Conservation (phyloP, 2,329 filamentous ascomycete species). For the Diplodia intermedia region DNA sequence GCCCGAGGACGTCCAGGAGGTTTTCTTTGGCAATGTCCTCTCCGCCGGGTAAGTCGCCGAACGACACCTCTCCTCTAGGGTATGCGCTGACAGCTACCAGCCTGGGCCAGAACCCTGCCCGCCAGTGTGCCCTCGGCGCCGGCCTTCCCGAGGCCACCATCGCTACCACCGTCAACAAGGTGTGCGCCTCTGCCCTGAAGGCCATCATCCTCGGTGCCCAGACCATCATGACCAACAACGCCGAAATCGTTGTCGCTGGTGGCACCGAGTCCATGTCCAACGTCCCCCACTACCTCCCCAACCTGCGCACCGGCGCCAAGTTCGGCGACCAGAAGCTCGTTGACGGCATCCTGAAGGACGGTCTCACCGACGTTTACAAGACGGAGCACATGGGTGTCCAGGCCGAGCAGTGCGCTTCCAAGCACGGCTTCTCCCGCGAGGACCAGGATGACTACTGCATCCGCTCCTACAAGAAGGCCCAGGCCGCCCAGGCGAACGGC, state of each 20-base stretch:
- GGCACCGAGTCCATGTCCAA: slow-evolving; percentile 99
- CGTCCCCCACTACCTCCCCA: slow-evolving; percentile 91
- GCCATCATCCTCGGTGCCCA: slow-evolving; percentile 93
- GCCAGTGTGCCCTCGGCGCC: slow-evolving; percentile 89
- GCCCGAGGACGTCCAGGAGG: slow-evolving; percentile 88
- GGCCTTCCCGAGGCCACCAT: slow-evolving; percentile 81
- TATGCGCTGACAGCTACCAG: slow-evolving; percentile 55
- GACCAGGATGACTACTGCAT: slow-evolving; percentile 97
- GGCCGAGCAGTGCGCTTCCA: slow-evolving; percentile 87
- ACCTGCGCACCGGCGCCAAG: slow-evolving; percentile 84
- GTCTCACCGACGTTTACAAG: slow-evolving; percentile 92
- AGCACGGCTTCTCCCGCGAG: slow-evolving; percentile 81
- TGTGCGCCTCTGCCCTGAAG: slow-evolving; percentile 95
- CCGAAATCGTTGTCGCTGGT: slow-evolving; percentile 89
- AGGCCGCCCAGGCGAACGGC: slow-evolving; percentile 81
- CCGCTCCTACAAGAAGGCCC: slow-evolving; percentile 90
- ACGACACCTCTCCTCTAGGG: not conserved
- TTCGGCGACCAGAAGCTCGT: slow-evolving; percentile 90
- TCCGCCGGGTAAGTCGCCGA: slow-evolving; percentile 79
- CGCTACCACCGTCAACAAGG: slow-evolving; percentile 97
- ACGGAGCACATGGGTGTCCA: slow-evolving; percentile 96
- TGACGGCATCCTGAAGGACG: slow-evolving; percentile 93
- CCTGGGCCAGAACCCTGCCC: slow-evolving; percentile 93
- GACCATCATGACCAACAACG: slow-evolving; percentile 96
- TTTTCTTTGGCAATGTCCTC: slow-evolving; percentile 98